phyloP scores from a whole-genome alignment of 306 rosid genomes.

The Corylus americana region DNA sequence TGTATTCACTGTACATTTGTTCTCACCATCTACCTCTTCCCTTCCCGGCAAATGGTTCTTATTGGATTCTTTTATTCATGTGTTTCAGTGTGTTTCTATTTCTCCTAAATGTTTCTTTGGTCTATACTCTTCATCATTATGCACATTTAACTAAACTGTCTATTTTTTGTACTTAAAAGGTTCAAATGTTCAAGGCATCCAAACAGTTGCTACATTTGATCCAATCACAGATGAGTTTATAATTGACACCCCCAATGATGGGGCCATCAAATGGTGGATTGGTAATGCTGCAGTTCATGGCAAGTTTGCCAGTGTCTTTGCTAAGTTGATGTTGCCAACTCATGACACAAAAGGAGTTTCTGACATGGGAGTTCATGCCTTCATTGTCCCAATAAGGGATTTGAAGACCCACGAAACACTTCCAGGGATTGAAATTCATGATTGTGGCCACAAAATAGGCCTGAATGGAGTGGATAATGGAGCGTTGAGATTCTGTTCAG shows the following conservation, averaged over 20 bases:
- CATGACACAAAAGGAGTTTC: constrained; percentile 59
- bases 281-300: constrained; percentile 99
- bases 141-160: constrained; percentile 24
- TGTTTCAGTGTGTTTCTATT: neutral
- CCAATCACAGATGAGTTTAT: constrained; percentile 77
- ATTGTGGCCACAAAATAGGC: constrained; percentile 95
- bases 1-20: neutral
- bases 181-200: constrained; percentile 95
- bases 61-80: neutral
- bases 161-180: constrained; percentile 49
- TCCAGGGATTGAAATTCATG: constrained; percentile 92
- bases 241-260: constrained; percentile 87
- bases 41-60: neutral
- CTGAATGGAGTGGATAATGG: constrained; percentile 97
- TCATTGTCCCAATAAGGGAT: constrained; percentile 93
- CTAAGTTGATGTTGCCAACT: constrained; percentile 71
- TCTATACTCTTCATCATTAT: neutral
- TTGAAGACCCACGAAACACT: constrained; percentile 83
- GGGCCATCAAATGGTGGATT: constrained; percentile 99
- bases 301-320: constrained; percentile 89
- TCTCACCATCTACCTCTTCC: too few relatives aligned
- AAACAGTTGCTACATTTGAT: constrained; percentile 86
- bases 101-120: neutral
- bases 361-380: constrained; percentile 98
- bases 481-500: constrained; percentile 81